Conservation (phyloP, 1,284 basidiomycete species). For the Mycosarcoma maydis region DNA sequence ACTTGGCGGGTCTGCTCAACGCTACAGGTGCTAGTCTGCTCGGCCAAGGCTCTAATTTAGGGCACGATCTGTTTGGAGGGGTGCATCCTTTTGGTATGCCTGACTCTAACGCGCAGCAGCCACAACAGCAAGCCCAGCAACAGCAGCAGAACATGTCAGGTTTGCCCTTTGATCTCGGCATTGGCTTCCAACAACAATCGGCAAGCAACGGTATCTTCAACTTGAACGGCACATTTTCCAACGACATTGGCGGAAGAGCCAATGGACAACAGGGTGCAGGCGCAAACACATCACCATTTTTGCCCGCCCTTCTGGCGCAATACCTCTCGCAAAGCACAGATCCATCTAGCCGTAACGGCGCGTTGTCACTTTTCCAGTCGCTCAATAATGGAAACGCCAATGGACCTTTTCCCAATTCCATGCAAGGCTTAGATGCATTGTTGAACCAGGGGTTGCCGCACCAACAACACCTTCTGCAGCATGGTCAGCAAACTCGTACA, state of each 20-base stretch:
- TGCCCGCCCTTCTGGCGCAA: constrained; percentile 42
- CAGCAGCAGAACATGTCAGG: constrained; percentile 6
- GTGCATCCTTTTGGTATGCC: constrained; percentile 20
- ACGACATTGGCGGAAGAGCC: constrained; percentile 12
- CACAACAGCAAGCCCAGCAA: constrained; percentile 1
- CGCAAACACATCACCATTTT: constrained; percentile 19
- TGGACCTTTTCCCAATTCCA: constrained; percentile 7
- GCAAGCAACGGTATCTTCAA: constrained; percentile 20
- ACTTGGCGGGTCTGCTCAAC: constrained; percentile 12
- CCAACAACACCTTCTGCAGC: constrained; percentile 10
- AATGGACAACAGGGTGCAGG: constrained; percentile 6
- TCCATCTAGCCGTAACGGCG: constrained; percentile 20
- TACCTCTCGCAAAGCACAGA: constrained; percentile 40
- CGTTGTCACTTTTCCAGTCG: constrained; percentile 38
- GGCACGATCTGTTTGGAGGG: constrained; percentile 26
- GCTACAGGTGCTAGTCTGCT: constrained; percentile 5
- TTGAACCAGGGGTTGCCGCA: constrained; percentile 21
- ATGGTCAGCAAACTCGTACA: constrained; percentile 16
- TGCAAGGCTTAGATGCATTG: constrained; percentile 28
- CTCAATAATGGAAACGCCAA: constrained; percentile 19
- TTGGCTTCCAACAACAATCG: constrained; percentile 18
- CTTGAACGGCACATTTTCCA: constrained; percentile 15
- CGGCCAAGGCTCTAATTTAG: constrained; percentile 2
- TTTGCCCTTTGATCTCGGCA: constrained; percentile 27
- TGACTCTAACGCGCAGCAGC: constrained; percentile 13